Evolutionary conservation across 306 rosid species (phyloP).

Genomic region (Gleditsia sinensis): DNA sequence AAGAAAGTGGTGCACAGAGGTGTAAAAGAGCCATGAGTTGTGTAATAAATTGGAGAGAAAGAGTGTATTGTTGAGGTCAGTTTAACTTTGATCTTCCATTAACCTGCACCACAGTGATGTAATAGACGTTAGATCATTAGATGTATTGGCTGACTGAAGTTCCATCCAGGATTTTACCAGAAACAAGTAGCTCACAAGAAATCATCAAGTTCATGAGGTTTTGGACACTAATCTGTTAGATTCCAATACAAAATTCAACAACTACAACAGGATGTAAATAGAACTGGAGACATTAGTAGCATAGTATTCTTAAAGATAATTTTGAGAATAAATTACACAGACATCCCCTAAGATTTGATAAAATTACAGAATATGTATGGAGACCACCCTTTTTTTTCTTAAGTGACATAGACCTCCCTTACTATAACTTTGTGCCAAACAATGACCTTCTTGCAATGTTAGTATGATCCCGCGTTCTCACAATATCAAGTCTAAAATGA

Average conservation of each 20-base stretch:
- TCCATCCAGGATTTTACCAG: not conserved
- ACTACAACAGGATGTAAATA: not conserved
- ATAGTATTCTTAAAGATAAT: not conserved
- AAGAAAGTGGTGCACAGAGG: constrained; percentile 37
- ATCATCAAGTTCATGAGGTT: not conserved
- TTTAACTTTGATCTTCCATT: constrained; percentile 2
- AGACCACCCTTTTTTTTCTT: too few relatives aligned
- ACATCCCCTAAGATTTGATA: too few relatives aligned
- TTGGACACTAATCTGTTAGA: not conserved
- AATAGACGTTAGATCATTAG: not conserved
- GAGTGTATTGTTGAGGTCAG: constrained; percentile 1
- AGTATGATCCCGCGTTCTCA: too few relatives aligned
- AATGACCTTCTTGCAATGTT: too few relatives aligned
- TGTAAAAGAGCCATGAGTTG: constrained; percentile 51
- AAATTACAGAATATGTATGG: too few relatives aligned
- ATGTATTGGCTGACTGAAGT: not conserved
- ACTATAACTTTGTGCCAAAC: too few relatives aligned
- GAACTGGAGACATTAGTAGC: not conserved
- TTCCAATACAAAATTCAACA: not conserved
- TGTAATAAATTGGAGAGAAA: not conserved
- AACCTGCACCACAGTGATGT: constrained; percentile 36
- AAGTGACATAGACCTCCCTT: too few relatives aligned
- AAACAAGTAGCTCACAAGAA: not conserved
- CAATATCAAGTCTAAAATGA: too few relatives aligned
- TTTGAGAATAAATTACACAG: too few relatives aligned